These are phyloP conservation scores for Fomitopsis pulvina DNA, from an alignment of 768 basidiomycete genomes.

Conservation along the genomic window DNA sequence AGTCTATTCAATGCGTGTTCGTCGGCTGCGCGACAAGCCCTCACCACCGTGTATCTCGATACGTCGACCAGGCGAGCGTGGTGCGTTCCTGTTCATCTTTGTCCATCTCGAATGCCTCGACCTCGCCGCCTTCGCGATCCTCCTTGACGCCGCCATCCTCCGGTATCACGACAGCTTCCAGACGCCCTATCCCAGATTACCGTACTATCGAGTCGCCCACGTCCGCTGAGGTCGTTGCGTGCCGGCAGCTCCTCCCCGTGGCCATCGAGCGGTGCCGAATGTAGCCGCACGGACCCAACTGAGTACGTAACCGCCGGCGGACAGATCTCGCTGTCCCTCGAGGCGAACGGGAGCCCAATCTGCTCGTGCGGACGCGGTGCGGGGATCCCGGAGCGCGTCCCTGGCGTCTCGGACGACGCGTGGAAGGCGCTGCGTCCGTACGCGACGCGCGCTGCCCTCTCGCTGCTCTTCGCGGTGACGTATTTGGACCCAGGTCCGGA, in stretches of 20 bases:
- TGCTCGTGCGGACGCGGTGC: slow-evolving; percentile 47
- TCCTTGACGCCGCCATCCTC: slow-evolving; percentile 45
- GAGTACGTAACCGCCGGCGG: slow-evolving; percentile 41
- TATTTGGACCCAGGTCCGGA: too few relatives aligned
- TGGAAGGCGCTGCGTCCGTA: slow-evolving; percentile 37
- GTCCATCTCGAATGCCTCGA: slow-evolving; percentile 42
- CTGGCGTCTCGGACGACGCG: slow-evolving; percentile 22
- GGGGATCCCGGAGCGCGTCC: slow-evolving; percentile 26
- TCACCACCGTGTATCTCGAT: neutral
- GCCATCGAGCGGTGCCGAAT: slow-evolving; percentile 46
- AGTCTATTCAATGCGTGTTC: neutral
- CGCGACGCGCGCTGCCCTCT: slow-evolving; percentile 43
- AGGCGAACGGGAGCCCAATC: slow-evolving; percentile 33
- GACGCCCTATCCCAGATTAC: slow-evolving; percentile 15
- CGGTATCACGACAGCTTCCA: slow-evolving; percentile 25
- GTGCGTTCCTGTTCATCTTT: slow-evolving; percentile 29
- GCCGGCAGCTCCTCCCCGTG: slow-evolving; percentile 46
- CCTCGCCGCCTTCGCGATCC: slow-evolving; percentile 39
- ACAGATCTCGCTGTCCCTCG: slow-evolving; percentile 32
- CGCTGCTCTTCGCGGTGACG: slow-evolving; percentile 46
- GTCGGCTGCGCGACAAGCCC: neutral
- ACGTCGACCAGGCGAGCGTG: neutral
- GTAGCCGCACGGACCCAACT: slow-evolving; percentile 40
- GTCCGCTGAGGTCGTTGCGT: slow-evolving; percentile 33
- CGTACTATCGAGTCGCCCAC: slow-evolving; percentile 27